These are phyloP conservation scores for Blastocystis hominis DNA, from an alignment of 352 stramenopile species.

Conservation along the genomic window DNA sequence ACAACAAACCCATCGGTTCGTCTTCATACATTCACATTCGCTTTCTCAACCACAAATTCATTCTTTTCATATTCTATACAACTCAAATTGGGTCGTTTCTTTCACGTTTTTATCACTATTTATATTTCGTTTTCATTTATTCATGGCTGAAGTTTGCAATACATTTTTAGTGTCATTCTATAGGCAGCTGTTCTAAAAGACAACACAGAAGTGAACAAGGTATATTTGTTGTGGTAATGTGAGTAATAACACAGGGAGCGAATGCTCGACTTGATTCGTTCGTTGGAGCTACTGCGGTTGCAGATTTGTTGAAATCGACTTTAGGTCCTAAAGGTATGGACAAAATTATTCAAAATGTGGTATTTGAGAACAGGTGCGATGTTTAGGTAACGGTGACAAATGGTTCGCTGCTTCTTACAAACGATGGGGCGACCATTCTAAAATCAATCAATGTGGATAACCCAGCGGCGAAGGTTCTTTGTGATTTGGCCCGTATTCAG, in stretches of 20 bases:
- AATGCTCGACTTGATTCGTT: conserved; percentile 96
- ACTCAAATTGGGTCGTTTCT: too few relatives aligned
- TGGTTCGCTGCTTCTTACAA: conserved; percentile 70
- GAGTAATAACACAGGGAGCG: conserved; percentile 74
- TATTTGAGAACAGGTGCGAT: not conserved
- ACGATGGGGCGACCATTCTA: conserved; percentile 97
- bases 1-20: conserved; percentile 67
- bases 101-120: too few relatives aligned
- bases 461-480: conserved; percentile 91
- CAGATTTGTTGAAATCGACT: conserved; percentile 98
- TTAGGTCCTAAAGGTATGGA: conserved; percentile 98
- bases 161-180: not conserved
- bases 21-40: conserved; percentile 62
- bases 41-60: too few relatives aligned
- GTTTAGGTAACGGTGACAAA: conserved; percentile 46
- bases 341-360: conserved; percentile 94
- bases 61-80: too few relatives aligned
- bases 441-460: conserved; percentile 93
- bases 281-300: conserved; percentile 95
- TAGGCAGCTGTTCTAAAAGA: conserved; percentile 59
- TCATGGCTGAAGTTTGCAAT: conserved; percentile 47
- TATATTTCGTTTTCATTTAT: not conserved
- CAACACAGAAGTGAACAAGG: conserved; percentile 57
- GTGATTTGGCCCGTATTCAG: conserved; percentile 96
- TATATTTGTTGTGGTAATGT: not conserved